These are phyloP conservation scores for Hypoxylon subgilvum DNA, from an alignment of 495 filamentous ascomycete genomes.

Conservation along the genomic window DNA sequence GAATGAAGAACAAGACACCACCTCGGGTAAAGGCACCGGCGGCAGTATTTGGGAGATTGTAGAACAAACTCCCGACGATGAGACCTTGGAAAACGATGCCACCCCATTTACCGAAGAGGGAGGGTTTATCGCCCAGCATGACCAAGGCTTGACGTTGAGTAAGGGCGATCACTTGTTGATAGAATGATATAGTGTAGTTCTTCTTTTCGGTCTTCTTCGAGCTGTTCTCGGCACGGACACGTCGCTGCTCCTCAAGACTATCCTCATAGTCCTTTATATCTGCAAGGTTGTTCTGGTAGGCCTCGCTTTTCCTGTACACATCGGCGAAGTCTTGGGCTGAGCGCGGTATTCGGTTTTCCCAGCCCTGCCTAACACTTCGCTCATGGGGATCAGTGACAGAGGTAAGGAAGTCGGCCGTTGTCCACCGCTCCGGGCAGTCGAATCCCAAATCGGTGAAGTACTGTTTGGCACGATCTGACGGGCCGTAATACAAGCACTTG, in stretches of 20 bases:
- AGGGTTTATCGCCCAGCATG: constrained; percentile 51
- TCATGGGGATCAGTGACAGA: constrained; percentile 72
- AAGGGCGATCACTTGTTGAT: constrained; percentile 69
- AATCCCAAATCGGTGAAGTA: constrained; percentile 70
- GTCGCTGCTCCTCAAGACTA: constrained; percentile 37
- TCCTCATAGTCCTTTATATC: constrained; percentile 57
- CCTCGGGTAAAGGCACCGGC: constrained; percentile 61
- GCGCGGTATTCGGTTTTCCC: constrained; percentile 68
- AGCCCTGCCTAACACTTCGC: constrained; percentile 65
- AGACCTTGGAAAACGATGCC: constrained; percentile 68
- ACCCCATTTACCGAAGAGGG: constrained; percentile 63
- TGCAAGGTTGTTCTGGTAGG: constrained; percentile 53
- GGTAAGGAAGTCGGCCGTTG: constrained; percentile 74
- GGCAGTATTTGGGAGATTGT: constrained; percentile 66
- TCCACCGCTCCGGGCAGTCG: constrained; percentile 59
- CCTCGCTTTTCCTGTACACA: constrained; percentile 62
- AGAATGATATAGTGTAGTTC: constrained; percentile 70
- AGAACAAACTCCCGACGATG: constrained; percentile 80
- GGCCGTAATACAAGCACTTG: constrained; percentile 71
- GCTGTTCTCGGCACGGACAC: constrained; percentile 60
- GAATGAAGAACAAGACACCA: constrained; percentile 69
- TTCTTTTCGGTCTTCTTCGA: constrained; percentile 60
- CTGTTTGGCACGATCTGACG: constrained; percentile 59
- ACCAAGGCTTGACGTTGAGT: constrained; percentile 71
- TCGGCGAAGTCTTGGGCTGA: constrained; percentile 73